Evolutionary conservation across 1,139 yeast species (phyloP).

Genomic region (Saccharomyces hybrid): DNA sequence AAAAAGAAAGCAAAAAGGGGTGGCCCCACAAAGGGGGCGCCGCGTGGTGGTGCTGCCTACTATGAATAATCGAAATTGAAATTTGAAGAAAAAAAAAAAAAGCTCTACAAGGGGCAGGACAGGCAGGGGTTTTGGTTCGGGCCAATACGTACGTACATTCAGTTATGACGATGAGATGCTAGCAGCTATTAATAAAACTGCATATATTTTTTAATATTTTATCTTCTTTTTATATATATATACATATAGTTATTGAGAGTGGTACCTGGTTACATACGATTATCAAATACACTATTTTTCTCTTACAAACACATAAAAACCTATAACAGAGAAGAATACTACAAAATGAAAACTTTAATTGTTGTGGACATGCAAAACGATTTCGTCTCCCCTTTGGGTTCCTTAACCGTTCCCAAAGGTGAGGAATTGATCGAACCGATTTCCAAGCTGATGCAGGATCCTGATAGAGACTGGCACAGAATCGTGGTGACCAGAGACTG

Average conservation of each 20-base stretch:
- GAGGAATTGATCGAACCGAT: slow-evolving; percentile 49
- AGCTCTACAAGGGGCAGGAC: background rate
- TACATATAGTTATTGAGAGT: background rate
- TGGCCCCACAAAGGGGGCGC: background rate
- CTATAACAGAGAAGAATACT: slow-evolving; percentile 4
- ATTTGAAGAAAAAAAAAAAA: background rate
- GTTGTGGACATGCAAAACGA: slow-evolving; percentile 81
- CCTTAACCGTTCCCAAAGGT: slow-evolving; percentile 67
- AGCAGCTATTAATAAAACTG: background rate
- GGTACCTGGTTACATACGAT: background rate
- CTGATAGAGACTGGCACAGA: slow-evolving; percentile 44
- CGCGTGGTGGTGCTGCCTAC: background rate
- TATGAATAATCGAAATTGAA: background rate
- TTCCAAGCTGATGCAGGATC: slow-evolving; percentile 34
- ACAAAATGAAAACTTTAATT: slow-evolving; percentile 45
- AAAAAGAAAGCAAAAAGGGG: background rate
- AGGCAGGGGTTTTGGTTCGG: background rate
- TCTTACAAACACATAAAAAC: background rate
- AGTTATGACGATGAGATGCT: background rate
- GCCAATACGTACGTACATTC: background rate
- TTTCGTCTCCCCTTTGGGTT: slow-evolving; percentile 69
- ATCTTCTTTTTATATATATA: background rate
- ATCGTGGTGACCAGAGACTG: slow-evolving; percentile 78
- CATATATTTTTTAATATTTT: background rate
- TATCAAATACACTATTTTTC: background rate